Evolutionary conservation across 1,284 basidiomycete species (phyloP), one percentile per base, ranked within the genome.

Genomic region (Ceratobasidium sp.): DNA sequence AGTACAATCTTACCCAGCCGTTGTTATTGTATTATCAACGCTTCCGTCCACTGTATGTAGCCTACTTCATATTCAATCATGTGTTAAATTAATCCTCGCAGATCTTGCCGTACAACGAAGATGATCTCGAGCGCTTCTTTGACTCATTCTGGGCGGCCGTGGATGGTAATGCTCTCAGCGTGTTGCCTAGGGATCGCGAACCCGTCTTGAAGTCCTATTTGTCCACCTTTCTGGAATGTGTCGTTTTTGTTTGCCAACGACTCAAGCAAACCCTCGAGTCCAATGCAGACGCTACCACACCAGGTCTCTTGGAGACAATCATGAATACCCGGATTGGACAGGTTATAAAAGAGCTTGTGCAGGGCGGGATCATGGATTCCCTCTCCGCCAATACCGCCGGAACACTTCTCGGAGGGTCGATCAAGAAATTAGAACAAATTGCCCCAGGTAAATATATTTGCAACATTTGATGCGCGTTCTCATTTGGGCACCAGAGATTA

Each of bases 11-110:
- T 97, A 96, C 82, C 94, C 94, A 0, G 88, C 91, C 0, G 86
- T 96, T 42, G 85, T 96, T 10, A 86, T 97, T 52, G 88, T 96
- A 33, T 82, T 97, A 3, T 93, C 94, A 0, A 95, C 94, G 0
- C 90, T 97, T 38, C 94, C 95, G 6, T 82, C 87, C 3, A 86
- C 86, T 46, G 91, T 92, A 82, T 66, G 88, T 84, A 44, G 66
- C 40, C 17, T 78, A 26, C 1, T n/a, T 23, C 15, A 26, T 75
- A 61, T 79, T 17, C 84, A 50, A 26, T 28, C 54, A 52, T 26
- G 15, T 26, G 28, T 44, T 54, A 44, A 48, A 2, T 33, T n/a
- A 56, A 7, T 13, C n/a, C 3, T 42, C 7, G 17, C 70, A 82
- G 64, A 73, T 86, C 15, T 81, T 87, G 33, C 82, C 85, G 0